Evolutionary conservation across 2,329 filamentous ascomycete species (phyloP), one percentile per base, ranked within the genome.

Genomic region (Beauveria asiatica): DNA sequence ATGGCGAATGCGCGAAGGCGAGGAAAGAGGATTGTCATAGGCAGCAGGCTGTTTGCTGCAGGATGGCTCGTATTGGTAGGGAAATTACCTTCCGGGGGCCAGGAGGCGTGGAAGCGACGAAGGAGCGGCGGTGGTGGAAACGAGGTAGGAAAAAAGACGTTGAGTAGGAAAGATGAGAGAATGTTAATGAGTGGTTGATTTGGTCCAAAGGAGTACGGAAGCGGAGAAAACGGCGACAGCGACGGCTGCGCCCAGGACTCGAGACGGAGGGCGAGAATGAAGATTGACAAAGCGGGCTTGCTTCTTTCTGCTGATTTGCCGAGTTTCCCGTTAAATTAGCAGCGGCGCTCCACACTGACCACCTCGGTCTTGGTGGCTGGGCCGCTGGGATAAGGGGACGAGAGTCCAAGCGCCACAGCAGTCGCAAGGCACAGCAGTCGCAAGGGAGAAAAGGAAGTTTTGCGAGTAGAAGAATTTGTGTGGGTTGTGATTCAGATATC

Each of bases 261-360:
- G 10, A 48, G 44, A 33, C 9, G 16, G 44, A 55, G 42, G 44
- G 56, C 46, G 48, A 58, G 56, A 37, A 59, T 52, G 56, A 13
- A 7, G 23, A 44, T 50, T 23, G 56, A 50, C 55, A 21, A 57
- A 49, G 39, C 25, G 48, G n/a, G 10, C n/a, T 59, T 46, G 57
- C 48, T 59, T 17, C 57, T 54, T 53, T 53, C 48, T 46, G 48
- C 48, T 46, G 21, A 46, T 13, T 19, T 23, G 55, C 30, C 21
- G 44, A n/a, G n/a, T 16, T 8, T 54, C 46, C 16, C 46, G 23
- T 49, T 56, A 42, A 42, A 51, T 51, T 51, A 39, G 19, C 30
- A 68, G 68, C 4, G 62, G 37, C 49, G 49, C 49, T 37, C 33
- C 33, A 37, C 33, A 37, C 33, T 37, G 33, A 37, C 33, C 33